Percentiles rank a stretch among this genome's conserved stretches.
Conservation (phyloP, 768 basidiomycete genomes). For the Aureoboletus auriporus region DNA sequence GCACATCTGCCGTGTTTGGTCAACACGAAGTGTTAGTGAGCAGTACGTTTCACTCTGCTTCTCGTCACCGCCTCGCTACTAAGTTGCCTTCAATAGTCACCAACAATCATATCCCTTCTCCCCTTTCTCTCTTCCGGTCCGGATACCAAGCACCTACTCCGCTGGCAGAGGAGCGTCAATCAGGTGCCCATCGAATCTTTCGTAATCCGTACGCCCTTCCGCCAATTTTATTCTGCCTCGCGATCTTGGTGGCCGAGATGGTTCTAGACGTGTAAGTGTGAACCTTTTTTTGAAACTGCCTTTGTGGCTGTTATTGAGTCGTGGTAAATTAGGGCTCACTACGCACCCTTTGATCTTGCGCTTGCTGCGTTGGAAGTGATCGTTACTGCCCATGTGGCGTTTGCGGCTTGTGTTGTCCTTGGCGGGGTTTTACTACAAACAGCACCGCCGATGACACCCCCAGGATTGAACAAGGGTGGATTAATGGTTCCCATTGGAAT, state of each 20-base stretch:
- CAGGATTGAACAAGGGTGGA: constrained; percentile 11
- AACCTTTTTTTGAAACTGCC: neutral
- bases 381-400: constrained; percentile 79
- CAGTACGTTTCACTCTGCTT: constrained; percentile 39
- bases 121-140: constrained; percentile 41
- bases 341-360: constrained; percentile 77
- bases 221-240: constrained; percentile 54
- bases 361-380: constrained; percentile 74
- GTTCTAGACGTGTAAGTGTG: constrained; percentile 55
- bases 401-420: constrained; percentile 77
- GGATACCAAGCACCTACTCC: constrained; percentile 5
- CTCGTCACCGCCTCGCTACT: neutral
- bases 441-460: constrained; percentile 48
- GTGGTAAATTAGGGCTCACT: constrained; percentile 36
- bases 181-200: constrained; percentile 33
- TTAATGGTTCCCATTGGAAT: constrained; percentile 2
- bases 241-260: constrained; percentile 51
- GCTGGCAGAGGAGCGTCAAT: constrained; percentile 8
- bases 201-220: constrained; percentile 74
- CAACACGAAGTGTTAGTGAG: constrained; percentile 65
- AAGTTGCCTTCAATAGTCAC: constrained; percentile 41
- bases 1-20: constrained; percentile 53
- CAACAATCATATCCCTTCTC: constrained; percentile 57
- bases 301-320: neutral
- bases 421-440: constrained; percentile 90